Conservation (phyloP, 2,329 filamentous ascomycete species). For the Alternaria conjuncta region DNA sequence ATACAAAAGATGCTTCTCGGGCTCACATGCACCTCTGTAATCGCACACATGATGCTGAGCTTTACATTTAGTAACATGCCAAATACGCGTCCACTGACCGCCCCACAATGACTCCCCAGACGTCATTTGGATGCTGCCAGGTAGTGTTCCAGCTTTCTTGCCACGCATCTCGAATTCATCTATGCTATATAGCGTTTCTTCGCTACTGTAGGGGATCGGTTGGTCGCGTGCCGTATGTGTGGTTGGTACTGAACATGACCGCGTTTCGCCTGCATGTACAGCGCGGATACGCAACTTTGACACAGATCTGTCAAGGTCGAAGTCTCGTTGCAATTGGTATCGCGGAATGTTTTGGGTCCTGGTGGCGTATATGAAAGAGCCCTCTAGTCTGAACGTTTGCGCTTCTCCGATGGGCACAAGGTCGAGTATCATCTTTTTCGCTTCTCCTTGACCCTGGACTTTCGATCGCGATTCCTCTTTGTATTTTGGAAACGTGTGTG, state of each 20-base stretch:
- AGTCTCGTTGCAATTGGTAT: slow-evolving; percentile 30
- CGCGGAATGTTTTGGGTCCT: slow-evolving; percentile 22
- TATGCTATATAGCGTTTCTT: slow-evolving; percentile 29
- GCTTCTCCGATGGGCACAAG: slow-evolving; percentile 23
- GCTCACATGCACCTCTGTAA: slow-evolving; percentile 16
- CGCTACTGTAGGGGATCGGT: slow-evolving; percentile 24
- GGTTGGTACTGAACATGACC: slow-evolving; percentile 15
- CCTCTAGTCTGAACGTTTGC: slow-evolving; percentile 20
- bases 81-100: slow-evolving; percentile 27
- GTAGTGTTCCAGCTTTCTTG: slow-evolving; percentile 9
- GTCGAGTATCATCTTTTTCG: slow-evolving; percentile 4
- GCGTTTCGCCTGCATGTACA: slow-evolving; percentile 23
- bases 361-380: slow-evolving; percentile 27
- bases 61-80: slow-evolving; percentile 24
- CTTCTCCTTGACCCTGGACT: not conserved
- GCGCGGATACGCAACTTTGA: slow-evolving; percentile 25
- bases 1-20: slow-evolving; percentile 31
- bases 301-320: slow-evolving; percentile 13
- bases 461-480: no score
- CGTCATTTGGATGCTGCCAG: slow-evolving; percentile 20
- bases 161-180: slow-evolving; percentile 28
- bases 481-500: slow-evolving; percentile 3
- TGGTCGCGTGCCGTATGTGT: not conserved
- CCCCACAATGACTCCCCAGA: slow-evolving; percentile 20
- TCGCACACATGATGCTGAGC: slow-evolving; percentile 13